Evolutionary conservation across 129 eudicot species (phyloP).

Genomic region (Centaurea solstitialis): DNA sequence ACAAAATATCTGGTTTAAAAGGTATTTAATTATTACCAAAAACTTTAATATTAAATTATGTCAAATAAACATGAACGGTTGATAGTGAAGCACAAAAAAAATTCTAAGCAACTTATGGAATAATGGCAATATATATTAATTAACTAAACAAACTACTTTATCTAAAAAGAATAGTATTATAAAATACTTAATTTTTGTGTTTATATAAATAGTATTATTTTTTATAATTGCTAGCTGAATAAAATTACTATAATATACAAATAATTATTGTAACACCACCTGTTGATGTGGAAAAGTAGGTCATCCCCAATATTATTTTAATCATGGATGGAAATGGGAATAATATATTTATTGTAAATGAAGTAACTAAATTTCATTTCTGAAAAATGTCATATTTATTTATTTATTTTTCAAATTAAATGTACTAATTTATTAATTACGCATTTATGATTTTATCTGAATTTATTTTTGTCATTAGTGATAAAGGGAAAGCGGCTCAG

Average conservation of each 20-base stretch:
- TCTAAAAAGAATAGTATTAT: background rate
- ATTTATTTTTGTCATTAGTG: too few relatives aligned
- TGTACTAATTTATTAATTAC: too few relatives aligned
- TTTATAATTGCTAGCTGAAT: background rate
- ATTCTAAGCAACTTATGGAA: background rate
- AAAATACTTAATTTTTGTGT: background rate
- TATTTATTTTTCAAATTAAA: too few relatives aligned
- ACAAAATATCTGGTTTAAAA: background rate
- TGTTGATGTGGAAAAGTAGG: background rate
- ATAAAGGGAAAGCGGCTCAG: too few relatives aligned
- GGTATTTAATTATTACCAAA: background rate
- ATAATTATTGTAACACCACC: background rate
- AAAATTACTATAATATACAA: too few relatives aligned
- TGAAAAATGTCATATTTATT: too few relatives aligned
- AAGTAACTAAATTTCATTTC: too few relatives aligned
- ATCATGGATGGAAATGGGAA: too few relatives aligned
- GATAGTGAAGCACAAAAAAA: background rate
- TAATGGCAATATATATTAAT: background rate
- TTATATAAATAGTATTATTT: too few relatives aligned
- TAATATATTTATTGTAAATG: too few relatives aligned
- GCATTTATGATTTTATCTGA: too few relatives aligned
- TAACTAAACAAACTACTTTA: background rate
- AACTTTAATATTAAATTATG: background rate
- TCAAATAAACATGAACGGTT: background rate
- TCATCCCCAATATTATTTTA: background rate